phyloP scores from a whole-genome alignment of 148 eudicot genomes.

The Tetragonia tetragonoides region DNA sequence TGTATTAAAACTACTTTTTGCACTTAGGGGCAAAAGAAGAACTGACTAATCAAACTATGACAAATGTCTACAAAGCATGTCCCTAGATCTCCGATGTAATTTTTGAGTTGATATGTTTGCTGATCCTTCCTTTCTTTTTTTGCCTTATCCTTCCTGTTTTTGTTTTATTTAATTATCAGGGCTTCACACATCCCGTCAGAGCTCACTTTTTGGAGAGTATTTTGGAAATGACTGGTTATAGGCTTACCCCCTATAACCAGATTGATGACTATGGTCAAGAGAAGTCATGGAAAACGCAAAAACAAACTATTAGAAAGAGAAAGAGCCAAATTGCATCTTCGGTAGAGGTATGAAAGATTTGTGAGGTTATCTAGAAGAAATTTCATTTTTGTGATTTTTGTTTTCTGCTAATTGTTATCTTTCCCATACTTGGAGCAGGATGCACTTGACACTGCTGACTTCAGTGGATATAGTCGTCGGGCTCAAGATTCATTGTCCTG shows the following conservation, averaged over 20 bases:
- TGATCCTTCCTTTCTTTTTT: not conserved
- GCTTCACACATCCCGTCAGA: constrained; percentile 93
- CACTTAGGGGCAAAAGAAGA: too few relatives aligned
- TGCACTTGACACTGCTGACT: constrained; percentile 67
- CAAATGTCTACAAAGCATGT: too few relatives aligned
- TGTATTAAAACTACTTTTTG: too few relatives aligned
- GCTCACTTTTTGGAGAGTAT: constrained; percentile 86
- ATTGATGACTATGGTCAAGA: constrained; percentile 98
- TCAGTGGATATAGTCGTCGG: constrained; percentile 54
- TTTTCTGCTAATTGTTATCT: constrained; percentile 15
- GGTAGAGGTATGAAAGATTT: constrained; percentile 64
- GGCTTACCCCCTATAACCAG: constrained; percentile 77
- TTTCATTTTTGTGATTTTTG: not conserved
- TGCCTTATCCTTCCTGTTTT: not conserved
- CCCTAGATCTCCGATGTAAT: not conserved
- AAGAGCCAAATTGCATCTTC: constrained; percentile 95
- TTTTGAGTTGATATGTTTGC: not conserved
- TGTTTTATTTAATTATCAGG: constrained; percentile 45
- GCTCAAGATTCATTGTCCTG: constrained; percentile 78
- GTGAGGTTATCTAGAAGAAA: not conserved
- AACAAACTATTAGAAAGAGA: constrained; percentile 73
- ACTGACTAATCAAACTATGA: too few relatives aligned
- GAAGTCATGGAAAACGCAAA: constrained; percentile 95
- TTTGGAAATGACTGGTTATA: constrained; percentile 75
- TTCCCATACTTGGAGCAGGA: constrained; percentile 49